Evolutionary conservation across 768 basidiomycete genomes (phyloP).

Genomic region (Leccinellum rugosiceps): DNA sequence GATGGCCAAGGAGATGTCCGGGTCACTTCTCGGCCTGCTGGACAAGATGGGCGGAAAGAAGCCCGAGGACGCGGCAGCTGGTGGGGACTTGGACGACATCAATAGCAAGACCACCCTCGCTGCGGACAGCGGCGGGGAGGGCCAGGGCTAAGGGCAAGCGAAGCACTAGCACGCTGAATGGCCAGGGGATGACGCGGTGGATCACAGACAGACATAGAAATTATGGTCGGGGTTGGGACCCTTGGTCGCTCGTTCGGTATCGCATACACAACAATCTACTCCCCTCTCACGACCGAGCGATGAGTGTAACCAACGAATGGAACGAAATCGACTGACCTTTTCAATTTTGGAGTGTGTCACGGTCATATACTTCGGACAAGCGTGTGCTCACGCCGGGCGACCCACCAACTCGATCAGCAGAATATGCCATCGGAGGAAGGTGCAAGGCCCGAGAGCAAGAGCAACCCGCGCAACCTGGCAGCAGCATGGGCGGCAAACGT

Average conservation of each 20-base stretch:
- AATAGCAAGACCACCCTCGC: not conserved
- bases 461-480: too few relatives aligned
- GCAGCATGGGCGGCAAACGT: too few relatives aligned
- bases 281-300: not conserved
- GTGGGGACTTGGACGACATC: not conserved
- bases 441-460: not conserved
- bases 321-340: not conserved
- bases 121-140: not conserved
- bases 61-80: not conserved
- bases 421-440: not conserved
- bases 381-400: too few relatives aligned
- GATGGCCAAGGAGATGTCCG: slow-evolving; percentile 46
- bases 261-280: not conserved
- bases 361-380: too few relatives aligned
- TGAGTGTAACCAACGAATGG: not conserved
- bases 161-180: not conserved
- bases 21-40: slow-evolving; percentile 36
- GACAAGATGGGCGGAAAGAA: slow-evolving; percentile 25
- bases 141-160: not conserved
- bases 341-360: not conserved
- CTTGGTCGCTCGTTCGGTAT: not conserved
- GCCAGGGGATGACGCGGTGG: not conserved
- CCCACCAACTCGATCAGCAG: too few relatives aligned
- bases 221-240: not conserved
- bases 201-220: not conserved